Evolutionary conservation across 2,329 filamentous ascomycete genomes (phyloP).

Genomic region (Pezicula neosporulosa): DNA sequence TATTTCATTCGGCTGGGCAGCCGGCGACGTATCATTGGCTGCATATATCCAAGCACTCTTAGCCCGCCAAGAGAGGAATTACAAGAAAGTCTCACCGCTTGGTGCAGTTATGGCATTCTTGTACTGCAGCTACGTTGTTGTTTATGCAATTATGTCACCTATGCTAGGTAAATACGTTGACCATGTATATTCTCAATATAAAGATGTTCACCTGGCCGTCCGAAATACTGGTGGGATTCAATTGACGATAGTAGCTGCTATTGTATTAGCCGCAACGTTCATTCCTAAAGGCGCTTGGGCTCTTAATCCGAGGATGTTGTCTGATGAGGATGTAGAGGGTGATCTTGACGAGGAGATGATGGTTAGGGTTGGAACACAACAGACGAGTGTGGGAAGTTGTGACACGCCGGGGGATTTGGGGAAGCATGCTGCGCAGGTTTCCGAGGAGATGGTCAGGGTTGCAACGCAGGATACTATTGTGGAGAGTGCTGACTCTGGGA

Average conservation of each 20-base stretch:
- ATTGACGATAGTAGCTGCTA: slow-evolving; percentile 38
- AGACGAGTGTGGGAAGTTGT: too few relatives aligned
- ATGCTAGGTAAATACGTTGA: slow-evolving; percentile 44
- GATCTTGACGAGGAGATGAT: neutral
- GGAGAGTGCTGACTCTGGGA: too few relatives aligned
- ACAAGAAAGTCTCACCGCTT: slow-evolving; percentile 42
- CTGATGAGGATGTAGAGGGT: slow-evolving; percentile 33
- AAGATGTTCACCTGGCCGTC: slow-evolving; percentile 37
- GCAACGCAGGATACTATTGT: too few relatives aligned
- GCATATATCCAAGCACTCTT: slow-evolving; percentile 48
- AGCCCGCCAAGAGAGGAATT: slow-evolving; percentile 36
- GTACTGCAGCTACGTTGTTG: slow-evolving; percentile 45
- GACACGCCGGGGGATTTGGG: too few relatives aligned
- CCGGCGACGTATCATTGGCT: slow-evolving; percentile 47
- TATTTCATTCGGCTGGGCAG: slow-evolving; percentile 47
- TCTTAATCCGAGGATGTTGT: slow-evolving; percentile 40
- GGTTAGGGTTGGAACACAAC: neutral
- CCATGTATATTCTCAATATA: slow-evolving; percentile 32
- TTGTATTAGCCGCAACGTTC: slow-evolving; percentile 41
- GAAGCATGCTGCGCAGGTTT: too few relatives aligned
- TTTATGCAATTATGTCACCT: slow-evolving; percentile 41
- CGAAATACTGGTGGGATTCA: slow-evolving; percentile 43
- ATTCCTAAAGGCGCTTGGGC: slow-evolving; percentile 40
- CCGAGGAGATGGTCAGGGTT: too few relatives aligned
- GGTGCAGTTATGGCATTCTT: slow-evolving; percentile 49